Base-by-base conservation (phyloP, 2,329 filamentous ascomycete genomes). In the Cladophialophora chaetospira region DNA sequence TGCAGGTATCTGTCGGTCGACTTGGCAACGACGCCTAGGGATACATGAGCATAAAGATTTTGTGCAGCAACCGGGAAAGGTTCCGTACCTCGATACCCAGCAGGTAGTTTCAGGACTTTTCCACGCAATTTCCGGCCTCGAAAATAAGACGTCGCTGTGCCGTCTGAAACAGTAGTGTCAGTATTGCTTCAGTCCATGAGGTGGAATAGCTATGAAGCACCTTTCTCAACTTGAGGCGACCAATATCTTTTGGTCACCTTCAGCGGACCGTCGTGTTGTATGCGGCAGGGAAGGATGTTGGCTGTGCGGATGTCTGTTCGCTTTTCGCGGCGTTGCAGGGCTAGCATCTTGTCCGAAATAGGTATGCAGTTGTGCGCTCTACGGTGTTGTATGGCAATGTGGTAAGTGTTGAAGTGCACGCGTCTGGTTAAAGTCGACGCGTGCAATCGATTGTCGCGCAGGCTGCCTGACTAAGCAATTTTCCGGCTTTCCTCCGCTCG, bases 101-200 rank as follows among this genome's bases (percentile, higher is more conserved):
- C 74, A 0, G 92, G 91, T 0, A 97, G 70, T 3, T 78, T 76
- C 2, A 94, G 72, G 1, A 76, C 68, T 60, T 83, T 87, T 38
- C 89, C 91, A 43, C 84, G 79, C 1, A 97, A 79, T 69, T 88
- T 92, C 46, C 91, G 84, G 29, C 92, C 92, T 60, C 92, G 86
- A 63, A 95, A 88, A 68, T 92, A 88, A 23, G 86, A 79, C 1
- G 79, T 82, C 35, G 76, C 77, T 2, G 73, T 77, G 8, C 74
- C 75, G 67, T 82, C 83, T 86, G 42, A 33, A 4, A 46, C 3
- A 13, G 8, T n/a, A 35, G 15, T 23, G 35, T 53, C 23, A 57
- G 33, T 9, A 26, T 46, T 25, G 31, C 28, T 44, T 29, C 15
- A 15, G 19, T 33, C 26, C 19, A 42, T n/a, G 3, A 23, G 33